Conservation (phyloP, 805 yeast genomes). For the Yarrowia porcina region DNA sequence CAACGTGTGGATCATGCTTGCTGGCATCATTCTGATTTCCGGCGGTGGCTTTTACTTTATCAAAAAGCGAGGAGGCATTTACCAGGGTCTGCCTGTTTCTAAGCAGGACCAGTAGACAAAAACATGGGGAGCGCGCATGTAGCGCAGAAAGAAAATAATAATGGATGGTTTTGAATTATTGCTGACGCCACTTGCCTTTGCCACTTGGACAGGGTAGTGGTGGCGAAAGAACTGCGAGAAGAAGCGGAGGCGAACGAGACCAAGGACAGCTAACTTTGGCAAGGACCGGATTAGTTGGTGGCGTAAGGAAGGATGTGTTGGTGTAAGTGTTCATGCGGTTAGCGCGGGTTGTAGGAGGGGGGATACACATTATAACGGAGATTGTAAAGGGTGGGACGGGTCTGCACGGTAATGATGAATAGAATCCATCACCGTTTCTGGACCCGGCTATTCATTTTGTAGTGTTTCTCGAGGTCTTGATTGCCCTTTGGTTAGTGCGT, state of each 20-base stretch:
- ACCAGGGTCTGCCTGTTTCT: not conserved
- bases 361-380: too few relatives aligned
- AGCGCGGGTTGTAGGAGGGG: too few relatives aligned
- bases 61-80: not conserved
- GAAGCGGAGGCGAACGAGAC: not conserved
- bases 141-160: not conserved
- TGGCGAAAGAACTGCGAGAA: not conserved
- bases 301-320: too few relatives aligned
- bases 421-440: too few relatives aligned
- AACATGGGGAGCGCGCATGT: not conserved
- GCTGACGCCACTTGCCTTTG: not conserved
- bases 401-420: too few relatives aligned
- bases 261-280: not conserved
- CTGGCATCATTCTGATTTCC: not conserved
- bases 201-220: not conserved
- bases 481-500: not conserved
- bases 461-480: too few relatives aligned
- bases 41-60: slow-evolving; percentile 7
- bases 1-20: slow-evolving; percentile 17
- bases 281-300: not conserved
- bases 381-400: too few relatives aligned
- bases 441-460: too few relatives aligned
- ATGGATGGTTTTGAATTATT: not conserved
- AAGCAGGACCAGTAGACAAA: slow-evolving; percentile 12
- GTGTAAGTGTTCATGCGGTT: too few relatives aligned